Evolutionary conservation across 2,329 filamentous ascomycete genomes (phyloP), one percentile per base, ranked within the genome.

Genomic region (Parastagonospora avenae): DNA sequence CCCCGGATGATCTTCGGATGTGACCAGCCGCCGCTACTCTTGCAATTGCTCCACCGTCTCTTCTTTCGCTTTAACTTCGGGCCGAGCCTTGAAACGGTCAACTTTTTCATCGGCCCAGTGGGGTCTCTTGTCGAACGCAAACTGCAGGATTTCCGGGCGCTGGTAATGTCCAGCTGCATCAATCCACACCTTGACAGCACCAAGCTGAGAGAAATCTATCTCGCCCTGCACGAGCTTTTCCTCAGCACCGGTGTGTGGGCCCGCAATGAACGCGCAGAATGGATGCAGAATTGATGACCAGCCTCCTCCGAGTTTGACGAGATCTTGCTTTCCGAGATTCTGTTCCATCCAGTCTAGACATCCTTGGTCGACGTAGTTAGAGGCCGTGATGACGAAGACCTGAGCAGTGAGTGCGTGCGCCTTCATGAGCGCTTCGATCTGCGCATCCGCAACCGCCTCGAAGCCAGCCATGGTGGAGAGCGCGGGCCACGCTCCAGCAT

Each of bases 381-480:
- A 72, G 2, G 76, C 76, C 1, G 67, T 68, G 28, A 79, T 61
- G 16, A 78, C 77, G 46, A 78, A 79, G 2, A 75, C 73, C 50
- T 79, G 77, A 11, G 71, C 76, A 1, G 76, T 78, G 19, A 79
- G 50, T 2, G 77, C 76, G 51, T 79, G 77, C 4, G 66, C 62
- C 62, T 78, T 79, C 76, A 78, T 79, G 31, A 79, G 54, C 4
- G 74, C 76, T 63, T 79, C 77, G 45, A 79, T 79, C 60, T 79
- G 76, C n/a, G 64, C 64, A 52, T 76, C 70, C 2, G 75, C 76
- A 5, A 73, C 70, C 0, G 53, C 59, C 49, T 78, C 75, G 37
- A 79, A 77, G 0, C 76, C 76, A 0, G 59, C 57, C 69, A 71
- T 67, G 7, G 64, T 69, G 0, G 65, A 67, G n/a, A 69, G 54